Conservation (phyloP, 345 rosid genomes). For the Lepidium aucheri region DNA sequence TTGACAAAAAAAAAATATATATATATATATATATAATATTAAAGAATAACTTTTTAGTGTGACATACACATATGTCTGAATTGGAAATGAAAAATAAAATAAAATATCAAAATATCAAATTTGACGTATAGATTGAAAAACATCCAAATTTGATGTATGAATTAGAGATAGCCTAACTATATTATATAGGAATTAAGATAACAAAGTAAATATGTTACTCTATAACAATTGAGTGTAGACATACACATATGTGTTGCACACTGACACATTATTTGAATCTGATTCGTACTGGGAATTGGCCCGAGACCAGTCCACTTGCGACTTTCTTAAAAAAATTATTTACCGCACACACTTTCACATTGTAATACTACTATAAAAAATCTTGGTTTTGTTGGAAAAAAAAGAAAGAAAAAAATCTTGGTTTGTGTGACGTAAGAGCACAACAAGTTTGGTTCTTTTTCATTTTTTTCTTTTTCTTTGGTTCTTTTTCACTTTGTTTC, state of each 20-base stretch:
- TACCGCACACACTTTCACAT: constrained; percentile 17
- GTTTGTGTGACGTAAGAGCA: constrained; percentile 1
- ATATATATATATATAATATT: too few relatives aligned
- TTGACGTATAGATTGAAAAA: too few relatives aligned
- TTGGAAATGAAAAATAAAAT: too few relatives aligned
- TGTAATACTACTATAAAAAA: constrained; percentile 3
- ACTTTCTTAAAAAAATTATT: not conserved
- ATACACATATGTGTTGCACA: not conserved
- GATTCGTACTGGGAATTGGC: constrained; percentile 63
- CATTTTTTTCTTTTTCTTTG: not conserved
- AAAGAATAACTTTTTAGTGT: too few relatives aligned
- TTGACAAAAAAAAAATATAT: too few relatives aligned
- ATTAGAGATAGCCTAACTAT: too few relatives aligned
- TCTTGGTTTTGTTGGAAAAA: too few relatives aligned
- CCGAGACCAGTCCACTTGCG: constrained; percentile 62
- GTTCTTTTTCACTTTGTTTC: not conserved
- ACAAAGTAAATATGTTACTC: too few relatives aligned
- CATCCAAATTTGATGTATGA: too few relatives aligned
- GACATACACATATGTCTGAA: too few relatives aligned
- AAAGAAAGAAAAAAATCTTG: constrained; percentile 16
- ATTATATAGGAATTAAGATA: too few relatives aligned
- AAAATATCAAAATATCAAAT: too few relatives aligned
- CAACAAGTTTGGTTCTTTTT: not conserved
- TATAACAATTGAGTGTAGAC: not conserved
- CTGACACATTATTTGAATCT: constrained; percentile 25